These are phyloP conservation scores for Fraxinus anomala DNA, from an alignment of 257 asterid genomes.

Conservation along the genomic window DNA sequence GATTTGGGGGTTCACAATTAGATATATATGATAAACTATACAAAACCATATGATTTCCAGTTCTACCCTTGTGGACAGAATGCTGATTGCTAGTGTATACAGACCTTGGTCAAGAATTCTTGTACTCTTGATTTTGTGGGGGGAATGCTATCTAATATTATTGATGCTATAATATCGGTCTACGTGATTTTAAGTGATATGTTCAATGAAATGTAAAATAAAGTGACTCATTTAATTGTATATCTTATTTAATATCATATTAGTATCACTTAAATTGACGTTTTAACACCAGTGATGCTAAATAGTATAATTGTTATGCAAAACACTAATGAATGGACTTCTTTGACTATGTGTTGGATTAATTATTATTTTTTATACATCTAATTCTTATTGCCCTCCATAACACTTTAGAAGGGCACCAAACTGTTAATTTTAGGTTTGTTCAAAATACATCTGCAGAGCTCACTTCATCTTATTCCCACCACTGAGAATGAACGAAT, in stretches of 20 bases:
- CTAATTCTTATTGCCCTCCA: neutral
- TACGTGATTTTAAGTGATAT: too few relatives aligned
- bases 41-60: slow-evolving; percentile 40
- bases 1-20: slow-evolving; percentile 33
- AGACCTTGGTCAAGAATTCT: slow-evolving; percentile 25
- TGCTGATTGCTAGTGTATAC: slow-evolving; percentile 25
- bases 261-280: too few relatives aligned
- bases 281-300: too few relatives aligned
- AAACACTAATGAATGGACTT: slow-evolving; percentile 30
- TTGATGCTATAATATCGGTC: too few relatives aligned
- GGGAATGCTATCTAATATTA: too few relatives aligned
- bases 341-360: slow-evolving; percentile 24
- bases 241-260: too few relatives aligned
- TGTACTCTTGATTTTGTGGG: slow-evolving; percentile 1
- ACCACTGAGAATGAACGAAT: neutral
- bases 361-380: slow-evolving; percentile 1
- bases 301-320: slow-evolving; percentile 22
- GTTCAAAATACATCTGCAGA: neutral
- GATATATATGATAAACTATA: slow-evolving; percentile 14
- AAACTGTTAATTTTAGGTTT: neutral
- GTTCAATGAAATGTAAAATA: too few relatives aligned
- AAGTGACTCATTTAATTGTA: too few relatives aligned
- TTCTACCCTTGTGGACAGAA: slow-evolving; percentile 48
- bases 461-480: neutral
- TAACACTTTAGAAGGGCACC: neutral